Evolutionary conservation across 768 basidiomycete genomes (phyloP).

Genomic region (Tremella fuciformis): DNA sequence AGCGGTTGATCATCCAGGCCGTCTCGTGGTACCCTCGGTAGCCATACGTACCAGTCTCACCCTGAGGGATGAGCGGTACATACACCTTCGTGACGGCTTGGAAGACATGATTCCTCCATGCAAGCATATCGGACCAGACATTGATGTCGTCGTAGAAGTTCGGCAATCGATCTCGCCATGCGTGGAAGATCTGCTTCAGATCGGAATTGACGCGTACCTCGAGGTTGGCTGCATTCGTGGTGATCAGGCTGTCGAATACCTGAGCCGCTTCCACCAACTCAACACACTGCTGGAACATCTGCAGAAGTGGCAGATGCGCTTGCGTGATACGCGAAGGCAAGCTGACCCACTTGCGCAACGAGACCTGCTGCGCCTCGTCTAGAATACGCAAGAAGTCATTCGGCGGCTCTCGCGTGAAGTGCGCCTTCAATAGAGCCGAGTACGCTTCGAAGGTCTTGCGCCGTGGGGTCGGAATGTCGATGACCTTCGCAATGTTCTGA

Average conservation of each 20-base stretch:
- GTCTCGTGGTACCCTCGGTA: conserved; percentile 98
- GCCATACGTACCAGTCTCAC: conserved; percentile 61
- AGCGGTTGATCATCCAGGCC: conserved; percentile 99
- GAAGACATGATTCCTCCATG: conserved; percentile 98
- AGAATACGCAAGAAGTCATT: conserved; percentile 78
- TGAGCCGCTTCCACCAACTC: conserved; percentile 89
- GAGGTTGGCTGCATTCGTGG: conserved; percentile 80
- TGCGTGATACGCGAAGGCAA: conserved; percentile 79
- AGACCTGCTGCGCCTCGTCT: conserved; percentile 94
- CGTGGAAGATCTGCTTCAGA: conserved; percentile 90
- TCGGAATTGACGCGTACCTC: conserved; percentile 87
- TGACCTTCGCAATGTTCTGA: conserved; percentile 70
- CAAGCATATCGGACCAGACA: conserved; percentile 98
- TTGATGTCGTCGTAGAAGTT: conserved; percentile 96
- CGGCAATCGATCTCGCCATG: conserved; percentile 94
- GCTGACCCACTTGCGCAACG: conserved; percentile 91
- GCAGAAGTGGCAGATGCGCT: conserved; percentile 90
- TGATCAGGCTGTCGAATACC: conserved; percentile 84
- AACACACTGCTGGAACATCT: conserved; percentile 98
- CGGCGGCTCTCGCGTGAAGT: conserved; percentile 70
- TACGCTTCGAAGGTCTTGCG: conserved; percentile 96
- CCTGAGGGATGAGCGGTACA: conserved; percentile 72
- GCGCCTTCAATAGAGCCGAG: conserved; percentile 79
- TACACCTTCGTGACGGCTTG: conserved; percentile 94
- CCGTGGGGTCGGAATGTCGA: conserved; percentile 89